Base-by-base conservation (phyloP, 805 yeast genomes). In the Kuraishia ogatae region DNA sequence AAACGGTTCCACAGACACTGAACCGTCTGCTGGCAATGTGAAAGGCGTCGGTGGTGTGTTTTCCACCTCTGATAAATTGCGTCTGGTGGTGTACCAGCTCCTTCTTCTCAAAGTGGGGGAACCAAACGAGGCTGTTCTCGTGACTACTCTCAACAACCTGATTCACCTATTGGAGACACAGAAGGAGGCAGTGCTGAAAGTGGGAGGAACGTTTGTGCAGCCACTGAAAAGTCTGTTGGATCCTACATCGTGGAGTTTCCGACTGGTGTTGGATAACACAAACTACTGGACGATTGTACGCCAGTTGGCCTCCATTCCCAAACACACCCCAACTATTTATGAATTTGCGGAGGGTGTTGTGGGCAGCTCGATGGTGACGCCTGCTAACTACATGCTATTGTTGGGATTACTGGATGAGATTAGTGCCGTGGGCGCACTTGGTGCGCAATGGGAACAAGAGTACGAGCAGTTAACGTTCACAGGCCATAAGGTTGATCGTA, bases 371-470 rank as follows among this genome's bases (percentile, higher is more conserved):
- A 69, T 72, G 11, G 71, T 85, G 35, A 73, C 71, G 19, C 71
- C 74, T 6, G 65, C 67, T 1, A 87, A 85, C 60, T 87, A 81
- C 61, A 80, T 87, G 80, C 77, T 81, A 60, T 67, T 87, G 11
- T 71, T 88, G 43, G 94, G 93, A 0, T 68, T 87, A 10, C 67
- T 88, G 35, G 96, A 88, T 67, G 96, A 88, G 60, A 78, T 88
- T 19, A 86, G 94, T 0, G 87, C 93, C 1, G 81, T 85, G 51
- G 96, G 96, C 8, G 90, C 94, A 0, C 73, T 85, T 54, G 93
- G 90, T 6, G 83, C 89, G 2, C 87, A 83, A 63, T 82, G 82
- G 80, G 94, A 88, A 66, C 85, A 82, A 58, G 87, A 82, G 55
- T 74, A 73, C 55, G 85, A 79, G 47, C 66, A 69, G 21, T 63